Percentiles rank a stretch among this genome's conserved stretches.
Evolutionary conservation across 148 eudicot genomes (phyloP).

Genomic region (Rhododendron vialii): DNA sequence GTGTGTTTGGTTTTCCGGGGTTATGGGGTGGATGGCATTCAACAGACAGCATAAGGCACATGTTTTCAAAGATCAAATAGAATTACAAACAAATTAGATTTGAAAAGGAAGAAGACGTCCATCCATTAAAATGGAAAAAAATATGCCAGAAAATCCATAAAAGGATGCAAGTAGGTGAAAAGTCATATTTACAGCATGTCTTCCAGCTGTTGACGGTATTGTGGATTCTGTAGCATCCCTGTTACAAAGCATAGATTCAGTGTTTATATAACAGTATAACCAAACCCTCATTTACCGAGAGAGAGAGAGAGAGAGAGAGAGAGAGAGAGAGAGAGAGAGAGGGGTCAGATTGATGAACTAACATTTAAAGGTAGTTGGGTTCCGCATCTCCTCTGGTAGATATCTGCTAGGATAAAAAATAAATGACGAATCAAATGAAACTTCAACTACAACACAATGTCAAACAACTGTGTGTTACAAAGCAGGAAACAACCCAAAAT

Average conservation of each 20-base stretch:
- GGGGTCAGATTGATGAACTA: slow-evolving; percentile 30
- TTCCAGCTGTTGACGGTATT: slow-evolving; percentile 82
- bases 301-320: neutral
- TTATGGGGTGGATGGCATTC: neutral
- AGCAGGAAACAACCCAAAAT: neutral
- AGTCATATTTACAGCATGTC: slow-evolving; percentile 77
- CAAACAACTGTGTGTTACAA: neutral
- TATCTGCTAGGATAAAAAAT: slow-evolving; percentile 46
- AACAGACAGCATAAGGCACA: neutral
- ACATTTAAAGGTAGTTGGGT: slow-evolving; percentile 93
- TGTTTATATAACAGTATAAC: neutral
- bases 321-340: neutral
- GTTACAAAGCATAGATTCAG: slow-evolving; percentile 14
- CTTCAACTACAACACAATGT: neutral
- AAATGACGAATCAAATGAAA: neutral
- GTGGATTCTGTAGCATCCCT: slow-evolving; percentile 99
- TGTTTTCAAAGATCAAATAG: neutral
- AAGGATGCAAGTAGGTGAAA: slow-evolving; percentile 1
- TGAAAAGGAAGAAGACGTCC: neutral
- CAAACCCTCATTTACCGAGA: neutral
- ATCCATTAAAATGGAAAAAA: neutral
- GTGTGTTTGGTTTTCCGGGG: neutral
- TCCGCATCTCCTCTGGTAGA: slow-evolving; percentile 97
- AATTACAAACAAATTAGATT: neutral
- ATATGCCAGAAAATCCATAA: neutral